A percentile compares a stretch with the other conserved stretches of the same genome.
phyloP scores from a whole-genome alignment of 139 green algal genomes.

The Volvox africanus region DNA sequence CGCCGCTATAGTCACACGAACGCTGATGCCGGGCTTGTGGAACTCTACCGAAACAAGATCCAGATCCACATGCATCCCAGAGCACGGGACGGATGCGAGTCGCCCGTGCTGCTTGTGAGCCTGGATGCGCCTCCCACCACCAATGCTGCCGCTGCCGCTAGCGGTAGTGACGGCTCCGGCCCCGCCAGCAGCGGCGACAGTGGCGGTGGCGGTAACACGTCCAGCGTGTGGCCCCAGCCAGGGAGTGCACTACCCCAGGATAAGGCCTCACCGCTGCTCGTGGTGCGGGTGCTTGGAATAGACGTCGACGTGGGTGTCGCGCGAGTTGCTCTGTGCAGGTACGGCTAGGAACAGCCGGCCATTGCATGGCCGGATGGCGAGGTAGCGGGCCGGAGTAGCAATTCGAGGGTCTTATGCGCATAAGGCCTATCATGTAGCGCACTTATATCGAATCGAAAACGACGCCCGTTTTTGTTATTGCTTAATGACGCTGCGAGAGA shows the following conservation, averaged over 20 bases:
- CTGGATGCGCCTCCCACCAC: background rate
- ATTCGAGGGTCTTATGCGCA: too few relatives aligned
- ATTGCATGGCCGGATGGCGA: too few relatives aligned
- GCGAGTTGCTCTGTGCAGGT: constrained; percentile 5
- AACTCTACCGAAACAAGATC: constrained; percentile 8
- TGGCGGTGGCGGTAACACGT: background rate
- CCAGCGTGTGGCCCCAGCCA: background rate
- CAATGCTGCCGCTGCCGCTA: background rate
- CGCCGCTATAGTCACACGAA: background rate
- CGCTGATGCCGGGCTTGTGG: background rate
- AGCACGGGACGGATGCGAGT: background rate
- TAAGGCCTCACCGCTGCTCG: background rate
- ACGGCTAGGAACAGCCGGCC: too few relatives aligned
- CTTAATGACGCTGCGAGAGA: too few relatives aligned
- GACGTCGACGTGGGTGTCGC: background rate
- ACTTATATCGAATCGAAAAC: too few relatives aligned
- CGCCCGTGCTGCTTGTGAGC: background rate
- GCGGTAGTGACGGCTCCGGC: background rate
- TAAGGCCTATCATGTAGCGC: too few relatives aligned
- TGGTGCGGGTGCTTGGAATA: background rate
- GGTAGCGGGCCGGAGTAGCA: too few relatives aligned
- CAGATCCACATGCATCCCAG: background rate
- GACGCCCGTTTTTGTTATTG: too few relatives aligned
- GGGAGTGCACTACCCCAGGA: background rate
- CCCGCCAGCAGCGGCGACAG: background rate